Percentiles rank a stretch among this genome's conserved stretches.
Conservation (phyloP, 2,329 filamentous ascomycete species). For the Fusarium virguliforme region DNA sequence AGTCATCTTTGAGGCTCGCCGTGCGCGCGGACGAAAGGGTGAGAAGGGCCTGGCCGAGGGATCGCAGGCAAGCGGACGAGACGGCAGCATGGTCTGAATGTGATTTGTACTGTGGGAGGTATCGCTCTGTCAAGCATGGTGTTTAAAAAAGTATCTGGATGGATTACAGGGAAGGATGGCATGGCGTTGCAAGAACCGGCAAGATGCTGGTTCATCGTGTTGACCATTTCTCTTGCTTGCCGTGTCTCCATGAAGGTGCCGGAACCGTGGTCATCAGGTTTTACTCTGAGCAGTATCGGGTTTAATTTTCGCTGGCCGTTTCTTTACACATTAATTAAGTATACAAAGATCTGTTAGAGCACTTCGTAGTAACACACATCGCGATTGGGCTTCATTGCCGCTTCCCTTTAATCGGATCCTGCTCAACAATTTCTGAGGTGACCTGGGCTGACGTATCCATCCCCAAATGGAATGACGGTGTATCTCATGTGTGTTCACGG, state of each 20-base stretch:
- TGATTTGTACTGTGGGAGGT: background rate
- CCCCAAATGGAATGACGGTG: too few relatives aligned
- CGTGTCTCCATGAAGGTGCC: background rate
- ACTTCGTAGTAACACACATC: too few relatives aligned
- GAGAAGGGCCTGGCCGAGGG: background rate
- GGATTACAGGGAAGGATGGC: background rate
- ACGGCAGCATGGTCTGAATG: background rate
- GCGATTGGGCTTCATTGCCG: too few relatives aligned
- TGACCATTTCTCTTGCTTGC: background rate
- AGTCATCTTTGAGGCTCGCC: slow-evolving; percentile 54
- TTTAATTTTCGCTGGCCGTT: too few relatives aligned
- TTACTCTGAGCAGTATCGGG: too few relatives aligned
- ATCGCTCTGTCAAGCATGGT: background rate
- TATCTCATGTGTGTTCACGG: too few relatives aligned
- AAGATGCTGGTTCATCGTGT: background rate
- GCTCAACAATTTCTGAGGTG: too few relatives aligned
- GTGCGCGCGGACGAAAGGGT: background rate
- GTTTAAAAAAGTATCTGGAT: background rate
- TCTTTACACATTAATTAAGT: too few relatives aligned
- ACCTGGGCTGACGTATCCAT: too few relatives aligned
- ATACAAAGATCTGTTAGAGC: too few relatives aligned
- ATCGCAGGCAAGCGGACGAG: background rate
- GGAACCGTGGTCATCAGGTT: background rate
- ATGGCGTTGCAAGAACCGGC: background rate
- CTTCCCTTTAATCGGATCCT: too few relatives aligned